phyloP scores from a whole-genome alignment of 2,329 filamentous ascomycete genomes.

The Helotiales sp. region DNA sequence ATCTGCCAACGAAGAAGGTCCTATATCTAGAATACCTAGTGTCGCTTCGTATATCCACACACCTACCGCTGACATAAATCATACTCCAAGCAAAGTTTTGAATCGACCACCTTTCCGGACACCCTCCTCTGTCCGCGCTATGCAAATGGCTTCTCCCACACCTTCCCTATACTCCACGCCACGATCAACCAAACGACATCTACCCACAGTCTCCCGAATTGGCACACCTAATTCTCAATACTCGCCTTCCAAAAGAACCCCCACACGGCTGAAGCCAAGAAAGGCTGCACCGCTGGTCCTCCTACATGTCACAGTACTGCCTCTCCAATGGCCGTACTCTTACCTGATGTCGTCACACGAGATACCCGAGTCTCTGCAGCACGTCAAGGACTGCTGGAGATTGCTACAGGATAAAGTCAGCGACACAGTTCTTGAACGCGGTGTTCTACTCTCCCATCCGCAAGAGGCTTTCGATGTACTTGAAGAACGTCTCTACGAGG shows the following conservation, averaged over 20 bases:
- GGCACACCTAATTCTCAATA: slow-evolving; percentile 49
- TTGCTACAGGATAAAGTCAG: slow-evolving; percentile 69
- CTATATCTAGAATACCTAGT: slow-evolving; percentile 46
- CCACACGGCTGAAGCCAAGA: slow-evolving; percentile 55
- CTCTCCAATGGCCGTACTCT: slow-evolving; percentile 66
- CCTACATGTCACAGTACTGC: slow-evolving; percentile 75
- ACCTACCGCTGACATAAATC: slow-evolving; percentile 28
- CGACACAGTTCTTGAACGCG: slow-evolving; percentile 72
- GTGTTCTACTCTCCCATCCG: slow-evolving; percentile 74
- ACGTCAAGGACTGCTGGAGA: slow-evolving; percentile 62
- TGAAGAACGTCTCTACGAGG: slow-evolving; percentile 75
- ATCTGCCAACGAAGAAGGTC: slow-evolving; percentile 36
- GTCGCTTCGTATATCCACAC: slow-evolving; percentile 31
- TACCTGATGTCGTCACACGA: slow-evolving; percentile 49
- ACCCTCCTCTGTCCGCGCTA: slow-evolving; percentile 66
- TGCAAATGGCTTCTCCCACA: slow-evolving; percentile 71
- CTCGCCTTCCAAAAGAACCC: slow-evolving; percentile 42
- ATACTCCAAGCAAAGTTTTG: slow-evolving; percentile 48
- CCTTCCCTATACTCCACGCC: slow-evolving; percentile 57
- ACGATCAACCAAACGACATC: slow-evolving; percentile 49
- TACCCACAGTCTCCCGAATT: slow-evolving; percentile 53
- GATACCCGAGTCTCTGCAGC: slow-evolving; percentile 48
- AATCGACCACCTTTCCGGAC: slow-evolving; percentile 67
- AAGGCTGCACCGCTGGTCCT: slow-evolving; percentile 70
- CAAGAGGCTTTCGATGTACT: slow-evolving; percentile 78